phyloP scores from a whole-genome alignment of 176 grass and related monocot genomes.

The Melocanna baccifera region DNA sequence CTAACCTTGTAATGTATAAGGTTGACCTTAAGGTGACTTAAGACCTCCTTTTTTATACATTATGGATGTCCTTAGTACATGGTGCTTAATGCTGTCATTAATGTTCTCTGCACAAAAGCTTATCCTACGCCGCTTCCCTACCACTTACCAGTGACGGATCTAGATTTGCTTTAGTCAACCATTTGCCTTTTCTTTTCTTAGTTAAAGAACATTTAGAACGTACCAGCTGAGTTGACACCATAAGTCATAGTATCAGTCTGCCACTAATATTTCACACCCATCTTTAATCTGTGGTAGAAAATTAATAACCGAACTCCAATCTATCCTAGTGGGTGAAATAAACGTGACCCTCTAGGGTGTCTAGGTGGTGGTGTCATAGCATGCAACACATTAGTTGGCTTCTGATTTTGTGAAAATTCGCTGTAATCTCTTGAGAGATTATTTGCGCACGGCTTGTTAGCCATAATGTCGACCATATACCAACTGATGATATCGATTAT shows the following conservation, averaged over 20 bases:
- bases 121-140: slow-evolving; percentile 22
- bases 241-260: neutral
- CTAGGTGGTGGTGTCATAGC: no score
- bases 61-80: no score
- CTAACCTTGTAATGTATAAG: no score
- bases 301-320: neutral
- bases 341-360: no score
- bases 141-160: neutral
- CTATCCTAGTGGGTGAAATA: no score
- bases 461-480: no score
- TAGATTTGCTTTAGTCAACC: slow-evolving; percentile 20
- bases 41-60: no score
- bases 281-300: neutral
- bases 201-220: neutral
- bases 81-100: slow-evolving; percentile 18
- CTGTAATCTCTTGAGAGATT: neutral
- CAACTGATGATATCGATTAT: neutral
- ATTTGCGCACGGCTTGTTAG: neutral
- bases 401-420: no score
- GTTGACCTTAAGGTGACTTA: no score
- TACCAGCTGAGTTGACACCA: neutral
- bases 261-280: neutral
- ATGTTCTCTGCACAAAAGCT: neutral
- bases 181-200: slow-evolving; percentile 29
- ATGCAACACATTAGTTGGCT: no score